Conservation (phyloP, 495 filamentous ascomycete genomes). For the Penicillium simplicissimum region DNA sequence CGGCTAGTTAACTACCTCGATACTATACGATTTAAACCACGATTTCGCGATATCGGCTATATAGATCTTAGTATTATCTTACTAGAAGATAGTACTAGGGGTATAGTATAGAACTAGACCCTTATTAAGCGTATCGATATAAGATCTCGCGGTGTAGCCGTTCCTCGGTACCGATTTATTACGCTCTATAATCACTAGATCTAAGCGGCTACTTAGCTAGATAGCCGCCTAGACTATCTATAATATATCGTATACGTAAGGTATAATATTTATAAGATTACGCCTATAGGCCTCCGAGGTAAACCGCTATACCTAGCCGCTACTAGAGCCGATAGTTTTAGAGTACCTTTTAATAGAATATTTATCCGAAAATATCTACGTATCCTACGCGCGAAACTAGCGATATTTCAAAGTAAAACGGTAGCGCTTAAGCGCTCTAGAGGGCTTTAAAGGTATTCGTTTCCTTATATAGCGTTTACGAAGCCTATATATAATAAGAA, state of each 20-base stretch:
- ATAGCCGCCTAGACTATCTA: background rate
- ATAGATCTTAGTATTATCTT: background rate
- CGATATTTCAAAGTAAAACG: too few relatives aligned
- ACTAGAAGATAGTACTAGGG: background rate
- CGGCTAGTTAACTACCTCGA: background rate
- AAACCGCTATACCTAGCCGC: background rate
- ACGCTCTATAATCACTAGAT: background rate
- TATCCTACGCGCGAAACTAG: background rate
- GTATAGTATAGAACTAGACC: background rate
- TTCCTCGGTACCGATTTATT: background rate
- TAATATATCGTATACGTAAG: background rate
- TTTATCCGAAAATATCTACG: background rate
- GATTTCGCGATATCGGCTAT: background rate
- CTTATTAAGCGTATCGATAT: background rate
- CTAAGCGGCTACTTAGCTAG: background rate
- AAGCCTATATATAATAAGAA: too few relatives aligned
- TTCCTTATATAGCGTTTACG: too few relatives aligned
- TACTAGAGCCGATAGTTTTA: background rate
- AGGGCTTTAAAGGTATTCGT: too few relatives aligned
- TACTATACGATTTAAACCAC: background rate
- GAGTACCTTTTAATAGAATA: background rate
- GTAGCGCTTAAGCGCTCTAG: too few relatives aligned
- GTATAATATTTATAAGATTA: background rate
- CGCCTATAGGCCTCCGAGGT: background rate
- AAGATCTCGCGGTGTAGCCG: background rate